These are phyloP conservation scores for Phytophthora europaea DNA, from an alignment of 352 stramenopile genomes.

Conservation along the genomic window DNA sequence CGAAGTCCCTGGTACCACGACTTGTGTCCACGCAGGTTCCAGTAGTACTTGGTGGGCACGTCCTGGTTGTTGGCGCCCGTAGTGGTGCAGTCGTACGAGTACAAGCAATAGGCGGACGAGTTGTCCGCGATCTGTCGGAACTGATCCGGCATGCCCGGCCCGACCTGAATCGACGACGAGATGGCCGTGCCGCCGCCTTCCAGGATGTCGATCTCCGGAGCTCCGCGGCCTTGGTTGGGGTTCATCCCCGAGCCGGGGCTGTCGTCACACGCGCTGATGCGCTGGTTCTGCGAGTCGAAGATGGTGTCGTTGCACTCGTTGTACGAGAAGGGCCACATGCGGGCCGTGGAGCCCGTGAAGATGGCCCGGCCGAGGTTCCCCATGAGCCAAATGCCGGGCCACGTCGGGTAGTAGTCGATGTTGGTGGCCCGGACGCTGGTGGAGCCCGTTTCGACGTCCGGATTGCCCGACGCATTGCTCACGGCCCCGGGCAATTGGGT, in stretches of 20 bases:
- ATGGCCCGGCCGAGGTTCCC: conserved; percentile 97
- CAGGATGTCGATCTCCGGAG: conserved; percentile 97
- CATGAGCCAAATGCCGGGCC: conserved; percentile 97
- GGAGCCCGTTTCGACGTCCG: conserved; percentile 49
- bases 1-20: conserved; percentile 69
- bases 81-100: conserved; percentile 46
- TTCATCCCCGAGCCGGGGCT: conserved; percentile 94
- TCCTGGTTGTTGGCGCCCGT: conserved; percentile 50
- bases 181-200: conserved; percentile 88
- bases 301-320: conserved; percentile 88
- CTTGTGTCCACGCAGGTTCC: conserved; percentile 50
- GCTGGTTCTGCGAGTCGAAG: conserved; percentile 76
- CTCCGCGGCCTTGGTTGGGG: conserved; percentile 88
- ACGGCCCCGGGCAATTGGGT: conserved; percentile 89
- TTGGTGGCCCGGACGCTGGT: conserved; percentile 22
- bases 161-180: conserved; percentile 93
- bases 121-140: conserved; percentile 43
- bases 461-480: conserved; percentile 51
- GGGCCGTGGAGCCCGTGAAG: conserved; percentile 94
- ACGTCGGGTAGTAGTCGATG: conserved; percentile 77
- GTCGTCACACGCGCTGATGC: conserved; percentile 91
- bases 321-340: conserved; percentile 98
- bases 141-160: conserved; percentile 67
- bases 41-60: conserved; percentile 45
- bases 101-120: conserved; percentile 42